A percentile compares a stretch with the other conserved stretches of the same genome.
Conservation (phyloP, 2,329 filamentous ascomycete genomes). For the Madurella mycetomatis region DNA sequence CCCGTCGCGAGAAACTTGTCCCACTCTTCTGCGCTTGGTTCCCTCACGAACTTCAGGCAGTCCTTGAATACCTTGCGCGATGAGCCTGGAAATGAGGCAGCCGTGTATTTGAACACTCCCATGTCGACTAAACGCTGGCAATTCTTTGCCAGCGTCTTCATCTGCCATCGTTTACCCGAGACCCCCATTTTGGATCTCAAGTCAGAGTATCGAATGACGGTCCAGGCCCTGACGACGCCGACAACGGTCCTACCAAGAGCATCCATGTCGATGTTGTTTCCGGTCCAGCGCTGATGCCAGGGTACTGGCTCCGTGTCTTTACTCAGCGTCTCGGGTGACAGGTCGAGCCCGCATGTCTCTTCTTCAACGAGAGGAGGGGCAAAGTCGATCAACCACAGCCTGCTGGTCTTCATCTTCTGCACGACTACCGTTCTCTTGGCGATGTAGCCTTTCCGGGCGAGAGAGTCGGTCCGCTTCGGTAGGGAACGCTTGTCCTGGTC, state of each 20-base stretch:
- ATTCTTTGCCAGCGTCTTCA: constrained; percentile 56
- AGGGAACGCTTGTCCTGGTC: constrained; percentile 61
- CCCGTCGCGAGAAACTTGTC: constrained; percentile 50
- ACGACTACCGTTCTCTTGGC: constrained; percentile 57
- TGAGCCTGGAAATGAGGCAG: constrained; percentile 47
- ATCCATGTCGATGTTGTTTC: constrained; percentile 54
- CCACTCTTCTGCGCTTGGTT: constrained; percentile 55
- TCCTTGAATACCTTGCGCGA: constrained; percentile 52
- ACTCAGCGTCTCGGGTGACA: constrained; percentile 31
- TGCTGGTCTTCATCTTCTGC: constrained; percentile 57
- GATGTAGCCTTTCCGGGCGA: constrained; percentile 58
- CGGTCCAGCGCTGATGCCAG: constrained; percentile 54
- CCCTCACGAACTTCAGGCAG: constrained; percentile 55
- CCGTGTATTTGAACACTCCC: constrained; percentile 54
- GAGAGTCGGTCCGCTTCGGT: constrained; percentile 55
- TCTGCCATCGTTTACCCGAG: constrained; percentile 51
- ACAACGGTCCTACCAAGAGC: constrained; percentile 55
- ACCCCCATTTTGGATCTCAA: constrained; percentile 56
- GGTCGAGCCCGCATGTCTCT: constrained; percentile 28
- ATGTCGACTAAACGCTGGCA: constrained; percentile 54
- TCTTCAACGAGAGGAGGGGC: constrained; percentile 42
- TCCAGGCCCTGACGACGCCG: constrained; percentile 54
- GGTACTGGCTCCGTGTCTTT: constrained; percentile 50
- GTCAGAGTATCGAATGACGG: constrained; percentile 54
- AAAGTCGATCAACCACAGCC: constrained; percentile 56